Conservation (phyloP, 163 green algal species). For the Picocystis sp. region DNA sequence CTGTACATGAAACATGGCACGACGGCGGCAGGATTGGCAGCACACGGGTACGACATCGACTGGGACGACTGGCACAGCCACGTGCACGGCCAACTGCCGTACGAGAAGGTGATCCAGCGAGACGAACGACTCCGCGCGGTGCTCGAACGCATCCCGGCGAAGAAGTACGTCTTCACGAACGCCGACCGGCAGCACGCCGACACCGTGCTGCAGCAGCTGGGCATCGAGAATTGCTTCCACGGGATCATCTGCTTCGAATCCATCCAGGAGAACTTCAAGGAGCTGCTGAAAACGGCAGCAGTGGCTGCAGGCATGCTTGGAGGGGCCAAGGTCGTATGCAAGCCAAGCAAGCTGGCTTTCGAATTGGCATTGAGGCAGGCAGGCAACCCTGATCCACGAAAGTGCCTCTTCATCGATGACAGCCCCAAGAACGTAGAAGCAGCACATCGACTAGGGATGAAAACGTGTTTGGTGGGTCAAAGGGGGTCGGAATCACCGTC, state of each 20-base stretch:
- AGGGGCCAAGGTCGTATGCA: too few species aligned
- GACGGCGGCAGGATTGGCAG: slow-evolving; percentile 1
- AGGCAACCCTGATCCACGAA: too few species aligned
- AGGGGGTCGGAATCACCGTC: too few species aligned
- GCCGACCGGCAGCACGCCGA: slow-evolving; percentile 4
- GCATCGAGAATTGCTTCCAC: slow-evolving; percentile 3
- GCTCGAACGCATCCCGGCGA: slow-evolving; percentile 1
- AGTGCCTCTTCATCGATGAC: too few species aligned
- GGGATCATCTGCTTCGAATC: slow-evolving; percentile 4
- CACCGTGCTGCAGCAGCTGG: not conserved
- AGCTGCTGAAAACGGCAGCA: not conserved
- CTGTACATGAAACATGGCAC: slow-evolving; percentile 6
- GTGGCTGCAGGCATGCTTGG: too few species aligned
- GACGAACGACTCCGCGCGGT: not conserved
- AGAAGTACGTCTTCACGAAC: slow-evolving; percentile 10
- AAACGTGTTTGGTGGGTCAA: too few species aligned
- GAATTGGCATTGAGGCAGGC: too few species aligned
- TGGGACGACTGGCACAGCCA: slow-evolving; percentile 2
- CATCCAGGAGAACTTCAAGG: slow-evolving; percentile 1
- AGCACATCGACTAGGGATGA: too few species aligned
- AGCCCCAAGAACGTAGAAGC: too few species aligned
- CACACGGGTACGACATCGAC: slow-evolving; percentile 3
- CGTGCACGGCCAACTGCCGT: slow-evolving; percentile 1
- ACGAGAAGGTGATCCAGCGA: slow-evolving; percentile 3
- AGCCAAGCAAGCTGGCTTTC: too few species aligned